Conservation (phyloP, 345 rosid species). For the Lumnitzera racemosa region DNA sequence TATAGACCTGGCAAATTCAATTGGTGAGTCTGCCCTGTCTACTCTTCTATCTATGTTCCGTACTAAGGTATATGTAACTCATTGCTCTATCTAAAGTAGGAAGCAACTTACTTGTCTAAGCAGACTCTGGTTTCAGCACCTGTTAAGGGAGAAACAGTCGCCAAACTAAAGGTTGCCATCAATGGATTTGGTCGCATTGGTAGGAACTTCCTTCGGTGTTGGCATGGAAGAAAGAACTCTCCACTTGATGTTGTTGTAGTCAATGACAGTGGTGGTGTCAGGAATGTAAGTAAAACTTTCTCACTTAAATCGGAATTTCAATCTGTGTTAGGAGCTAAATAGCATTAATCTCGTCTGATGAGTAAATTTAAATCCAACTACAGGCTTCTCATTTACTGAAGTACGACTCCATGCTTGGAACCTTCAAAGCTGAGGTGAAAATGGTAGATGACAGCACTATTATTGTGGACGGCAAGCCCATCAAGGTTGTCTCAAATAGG, state of each 20-base stretch:
- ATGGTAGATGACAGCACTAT: constrained; percentile 68
- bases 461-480: constrained; percentile 76
- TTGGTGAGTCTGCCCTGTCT: no score
- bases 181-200: constrained; percentile 98
- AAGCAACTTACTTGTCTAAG: neutral
- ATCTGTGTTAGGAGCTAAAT: no score
- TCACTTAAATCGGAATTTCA: no score
- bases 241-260: constrained; percentile 88
- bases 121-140: constrained; percentile 46
- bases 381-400: constrained; percentile 97
- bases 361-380: neutral
- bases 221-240: constrained; percentile 94
- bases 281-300: constrained; percentile 50
- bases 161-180: constrained; percentile 92
- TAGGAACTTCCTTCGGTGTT: constrained; percentile 94
- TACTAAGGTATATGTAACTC: neutral
- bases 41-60: no score
- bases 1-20: no score
- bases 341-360: neutral
- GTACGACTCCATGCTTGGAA: constrained; percentile 94
- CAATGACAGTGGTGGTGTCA: constrained; percentile 99
- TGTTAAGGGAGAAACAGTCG: constrained; percentile 58
- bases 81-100: neutral
- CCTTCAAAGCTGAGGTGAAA: constrained; percentile 89
- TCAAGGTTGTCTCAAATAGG: constrained; percentile 85